These are phyloP conservation scores for Fonsecaea pugnacius DNA, from an alignment of 2,329 filamentous ascomycete species.

Conservation along the genomic window DNA sequence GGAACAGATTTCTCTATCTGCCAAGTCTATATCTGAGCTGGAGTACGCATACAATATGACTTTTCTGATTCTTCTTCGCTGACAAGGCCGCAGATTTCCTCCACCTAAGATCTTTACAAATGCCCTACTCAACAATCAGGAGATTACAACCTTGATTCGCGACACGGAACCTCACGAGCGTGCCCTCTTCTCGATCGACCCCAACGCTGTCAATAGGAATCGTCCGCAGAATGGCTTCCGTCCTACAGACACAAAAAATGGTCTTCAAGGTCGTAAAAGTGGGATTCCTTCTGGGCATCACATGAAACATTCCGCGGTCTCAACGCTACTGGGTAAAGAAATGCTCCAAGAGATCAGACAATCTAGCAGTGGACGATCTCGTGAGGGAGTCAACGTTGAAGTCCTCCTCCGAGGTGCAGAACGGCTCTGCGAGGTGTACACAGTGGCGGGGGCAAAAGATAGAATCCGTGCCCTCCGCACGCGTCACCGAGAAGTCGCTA, in stretches of 20 bases:
- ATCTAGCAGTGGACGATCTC: constrained; percentile 57
- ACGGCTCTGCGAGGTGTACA: constrained; percentile 86
- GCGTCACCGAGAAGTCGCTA: constrained; percentile 71
- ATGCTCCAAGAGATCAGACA: constrained; percentile 78
- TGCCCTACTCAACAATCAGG: constrained; percentile 81
- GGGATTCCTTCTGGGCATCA: constrained; percentile 61
- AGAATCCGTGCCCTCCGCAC: constrained; percentile 73
- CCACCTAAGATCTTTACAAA: constrained; percentile 95
- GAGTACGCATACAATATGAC: constrained; percentile 59
- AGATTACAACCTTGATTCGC: constrained; percentile 92
- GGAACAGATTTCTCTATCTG: constrained; percentile 77
- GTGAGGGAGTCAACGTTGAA: constrained; percentile 81
- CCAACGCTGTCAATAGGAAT: constrained; percentile 60
- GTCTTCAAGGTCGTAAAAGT: constrained; percentile 34
- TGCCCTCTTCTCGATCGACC: constrained; percentile 89
- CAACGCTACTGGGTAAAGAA: constrained; percentile 83
- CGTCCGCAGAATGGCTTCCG: constrained; percentile 7
- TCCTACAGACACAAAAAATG: constrained; percentile 9
- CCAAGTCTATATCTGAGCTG: constrained; percentile 73
- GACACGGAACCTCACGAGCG: constrained; percentile 95
- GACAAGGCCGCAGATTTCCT: constrained; percentile 67
- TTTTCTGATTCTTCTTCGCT: constrained; percentile 26
- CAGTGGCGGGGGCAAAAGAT: constrained; percentile 76
- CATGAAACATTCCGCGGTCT: constrained; percentile 76
- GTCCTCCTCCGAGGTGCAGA: constrained; percentile 83